Evolutionary conservation across 2,329 filamentous ascomycete species (phyloP).

Genomic region (Xylaria multiplex): DNA sequence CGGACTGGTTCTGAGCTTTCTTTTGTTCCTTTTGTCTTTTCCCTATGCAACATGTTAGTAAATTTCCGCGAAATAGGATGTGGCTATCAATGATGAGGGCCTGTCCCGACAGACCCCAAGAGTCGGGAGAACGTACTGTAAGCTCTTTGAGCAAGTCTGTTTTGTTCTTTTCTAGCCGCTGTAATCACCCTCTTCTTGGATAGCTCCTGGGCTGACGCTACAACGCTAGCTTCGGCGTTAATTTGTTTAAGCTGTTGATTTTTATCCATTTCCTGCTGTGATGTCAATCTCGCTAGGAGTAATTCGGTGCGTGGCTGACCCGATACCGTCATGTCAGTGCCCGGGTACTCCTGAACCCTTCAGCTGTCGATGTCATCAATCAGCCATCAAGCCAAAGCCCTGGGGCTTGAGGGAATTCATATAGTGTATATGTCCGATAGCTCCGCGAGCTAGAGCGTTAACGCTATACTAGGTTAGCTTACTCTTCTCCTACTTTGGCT

Average conservation of each 20-base stretch:
- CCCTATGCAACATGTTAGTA: slow-evolving; percentile 33
- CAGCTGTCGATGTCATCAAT: slow-evolving; percentile 5
- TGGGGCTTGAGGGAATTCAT: not conserved
- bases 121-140: slow-evolving; percentile 46
- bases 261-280: slow-evolving; percentile 17
- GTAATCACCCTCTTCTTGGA: slow-evolving; percentile 50
- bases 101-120: not conserved
- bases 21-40: slow-evolving; percentile 37
- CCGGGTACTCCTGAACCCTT: not conserved
- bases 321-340: not conserved
- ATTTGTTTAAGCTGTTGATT: slow-evolving; percentile 1
- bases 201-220: slow-evolving; percentile 10
- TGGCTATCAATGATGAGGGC: not conserved
- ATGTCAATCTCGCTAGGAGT: not conserved
- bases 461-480: not conserved
- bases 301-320: slow-evolving; percentile 2
- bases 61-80: not conserved
- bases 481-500: slow-evolving; percentile 30
- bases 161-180: slow-evolving; percentile 52
- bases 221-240: not conserved
- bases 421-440: slow-evolving; percentile 27
- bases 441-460: slow-evolving; percentile 1
- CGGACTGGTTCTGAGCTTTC: slow-evolving; percentile 16
- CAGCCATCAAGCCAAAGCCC: slow-evolving; percentile 20
- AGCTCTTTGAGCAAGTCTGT: slow-evolving; percentile 49